phyloP scores from a whole-genome alignment of 106 monocot species.

The Dendrobium chrysotoxum region DNA sequence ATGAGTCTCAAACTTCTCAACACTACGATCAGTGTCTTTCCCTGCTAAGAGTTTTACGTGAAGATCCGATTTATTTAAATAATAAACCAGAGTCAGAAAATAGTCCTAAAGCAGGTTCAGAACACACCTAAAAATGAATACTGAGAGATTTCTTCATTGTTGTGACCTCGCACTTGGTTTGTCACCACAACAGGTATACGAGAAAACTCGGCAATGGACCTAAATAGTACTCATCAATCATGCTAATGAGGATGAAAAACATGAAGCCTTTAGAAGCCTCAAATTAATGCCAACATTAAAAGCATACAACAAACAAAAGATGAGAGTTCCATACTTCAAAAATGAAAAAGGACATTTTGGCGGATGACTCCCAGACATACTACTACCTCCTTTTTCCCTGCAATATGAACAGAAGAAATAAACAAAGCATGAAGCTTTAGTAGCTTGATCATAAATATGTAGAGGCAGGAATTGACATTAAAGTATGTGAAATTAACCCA shows the following conservation, averaged over 20 bases:
- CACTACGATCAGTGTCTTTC: constrained; percentile 14
- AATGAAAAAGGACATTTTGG: constrained; percentile 60
- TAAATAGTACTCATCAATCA: constrained; percentile 7
- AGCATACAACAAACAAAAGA: background rate
- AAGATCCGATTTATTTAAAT: background rate
- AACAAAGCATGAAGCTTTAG: background rate
- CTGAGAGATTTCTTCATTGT: constrained; percentile 32
- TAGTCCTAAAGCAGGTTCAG: background rate
- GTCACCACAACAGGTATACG: constrained; percentile 79
- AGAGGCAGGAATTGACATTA: no score
- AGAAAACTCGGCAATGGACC: constrained; percentile 96
- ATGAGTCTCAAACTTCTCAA: constrained; percentile 49
- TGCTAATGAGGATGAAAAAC: background rate
- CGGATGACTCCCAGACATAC: constrained; percentile 23
- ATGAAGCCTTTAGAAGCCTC: background rate
- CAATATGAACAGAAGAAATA: constrained; percentile 7
- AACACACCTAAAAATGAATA: constrained; percentile 77
- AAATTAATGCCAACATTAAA: background rate
- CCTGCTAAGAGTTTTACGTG: constrained; percentile 1
- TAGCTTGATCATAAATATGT: background rate
- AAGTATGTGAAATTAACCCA: no score
- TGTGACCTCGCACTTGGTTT: constrained; percentile 86
- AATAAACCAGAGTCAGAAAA: background rate
- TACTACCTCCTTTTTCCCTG: constrained; percentile 54
- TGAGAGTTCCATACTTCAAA: constrained; percentile 59